Percentiles rank a stretch among this genome's conserved stretches.
phyloP scores from a whole-genome alignment of 208 protist genomes.

The Herpetomonas muscarum region DNA sequence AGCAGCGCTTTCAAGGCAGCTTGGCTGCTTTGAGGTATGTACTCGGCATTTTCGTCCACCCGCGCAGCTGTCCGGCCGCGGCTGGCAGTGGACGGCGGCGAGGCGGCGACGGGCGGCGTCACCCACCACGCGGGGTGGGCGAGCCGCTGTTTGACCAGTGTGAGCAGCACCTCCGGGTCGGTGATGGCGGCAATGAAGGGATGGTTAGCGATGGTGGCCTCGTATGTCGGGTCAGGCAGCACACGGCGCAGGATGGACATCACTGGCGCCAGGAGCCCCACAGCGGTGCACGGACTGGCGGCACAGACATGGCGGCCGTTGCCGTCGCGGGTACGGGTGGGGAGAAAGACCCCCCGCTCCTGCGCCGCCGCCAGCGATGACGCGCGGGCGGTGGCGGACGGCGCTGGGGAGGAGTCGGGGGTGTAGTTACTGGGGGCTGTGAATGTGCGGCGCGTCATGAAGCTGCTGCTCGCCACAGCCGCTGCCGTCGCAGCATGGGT shows the following conservation, averaged over 20 bases:
- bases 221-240: background rate
- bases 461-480: no score
- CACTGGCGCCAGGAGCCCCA: slow-evolving; percentile 18
- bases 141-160: background rate
- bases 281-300: slow-evolving; percentile 10
- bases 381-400: no score
- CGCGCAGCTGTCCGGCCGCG: background rate
- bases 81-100: background rate
- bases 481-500: no score
- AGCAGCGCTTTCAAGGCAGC: no score
- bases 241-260: slow-evolving; percentile 13
- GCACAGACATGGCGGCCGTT: slow-evolving; percentile 9
- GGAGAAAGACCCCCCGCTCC: no score
- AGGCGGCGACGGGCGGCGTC: background rate
- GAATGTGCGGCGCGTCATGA: no score
- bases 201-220: background rate
- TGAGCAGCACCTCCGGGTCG: background rate
- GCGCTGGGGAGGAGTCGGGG: no score
- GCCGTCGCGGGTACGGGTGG: slow-evolving; percentile 6
- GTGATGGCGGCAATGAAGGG: slow-evolving; percentile 7
- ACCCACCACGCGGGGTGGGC: background rate
- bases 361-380: no score
- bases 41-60: background rate
- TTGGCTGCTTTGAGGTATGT: no score
- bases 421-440: no score